These are phyloP conservation scores for Xylariales sp. DNA, from an alignment of 2,329 filamentous ascomycete species.

Conservation along the genomic window DNA sequence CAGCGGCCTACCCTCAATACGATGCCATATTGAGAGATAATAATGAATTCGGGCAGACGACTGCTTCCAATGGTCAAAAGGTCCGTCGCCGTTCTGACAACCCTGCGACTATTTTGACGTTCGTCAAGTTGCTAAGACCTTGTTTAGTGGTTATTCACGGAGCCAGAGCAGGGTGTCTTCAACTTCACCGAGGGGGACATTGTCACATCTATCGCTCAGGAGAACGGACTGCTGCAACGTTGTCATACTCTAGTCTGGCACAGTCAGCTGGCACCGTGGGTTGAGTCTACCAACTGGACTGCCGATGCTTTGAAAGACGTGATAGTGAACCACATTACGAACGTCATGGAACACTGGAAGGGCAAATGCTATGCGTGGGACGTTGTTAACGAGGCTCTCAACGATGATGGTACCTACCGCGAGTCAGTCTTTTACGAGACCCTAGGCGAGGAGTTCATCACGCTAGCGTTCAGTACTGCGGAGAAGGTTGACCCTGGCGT, in stretches of 20 bases:
- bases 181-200: constrained; percentile 56
- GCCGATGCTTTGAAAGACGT: constrained; percentile 44
- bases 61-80: constrained; percentile 55
- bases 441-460: constrained; percentile 48
- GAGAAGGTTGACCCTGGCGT: constrained; percentile 42
- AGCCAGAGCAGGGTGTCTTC: constrained; percentile 54
- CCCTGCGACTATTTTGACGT: neutral
- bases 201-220: constrained; percentile 37
- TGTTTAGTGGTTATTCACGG: constrained; percentile 50
- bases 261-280: constrained; percentile 47
- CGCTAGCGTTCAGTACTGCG: constrained; percentile 45
- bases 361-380: constrained; percentile 52
- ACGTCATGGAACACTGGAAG: constrained; percentile 41
- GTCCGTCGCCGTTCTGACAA: constrained; percentile 12
- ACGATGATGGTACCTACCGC: constrained; percentile 48
- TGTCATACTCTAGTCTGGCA: constrained; percentile 52
- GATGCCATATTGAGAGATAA: constrained; percentile 46
- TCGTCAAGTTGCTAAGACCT: constrained; percentile 4
- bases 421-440: constrained; percentile 44
- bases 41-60: constrained; percentile 57
- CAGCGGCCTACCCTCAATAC: constrained; percentile 49
- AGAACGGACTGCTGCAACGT: constrained; percentile 43
- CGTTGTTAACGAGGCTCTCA: constrained; percentile 53
- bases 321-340: constrained; percentile 48
- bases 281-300: constrained; percentile 42